Evolutionary conservation across 768 basidiomycete genomes (phyloP).

Genomic region (Rhodotorula kratochvilovae): DNA sequence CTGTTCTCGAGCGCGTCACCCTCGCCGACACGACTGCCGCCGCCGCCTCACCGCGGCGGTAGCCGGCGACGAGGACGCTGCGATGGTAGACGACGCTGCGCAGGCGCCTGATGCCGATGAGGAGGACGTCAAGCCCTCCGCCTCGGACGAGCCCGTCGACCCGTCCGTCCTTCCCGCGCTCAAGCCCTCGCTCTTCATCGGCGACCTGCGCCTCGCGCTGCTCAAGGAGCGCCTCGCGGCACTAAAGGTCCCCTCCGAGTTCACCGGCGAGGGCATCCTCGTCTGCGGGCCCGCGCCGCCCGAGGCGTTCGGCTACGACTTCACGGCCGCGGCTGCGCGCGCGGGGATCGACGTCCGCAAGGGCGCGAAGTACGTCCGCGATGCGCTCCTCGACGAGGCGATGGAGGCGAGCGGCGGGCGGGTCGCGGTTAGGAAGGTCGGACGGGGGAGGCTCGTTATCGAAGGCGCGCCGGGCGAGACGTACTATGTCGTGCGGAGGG

Average conservation of each 20-base stretch:
- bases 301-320: constrained; percentile 53
- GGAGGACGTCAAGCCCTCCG: not conserved
- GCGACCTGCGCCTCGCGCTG: constrained; percentile 85
- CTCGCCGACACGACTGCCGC: constrained; percentile 40
- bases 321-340: constrained; percentile 50
- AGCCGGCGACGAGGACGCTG: not conserved
- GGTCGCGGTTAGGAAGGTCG: constrained; percentile 84
- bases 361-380: constrained; percentile 37
- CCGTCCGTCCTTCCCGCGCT: constrained; percentile 55
- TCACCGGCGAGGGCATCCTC: constrained; percentile 94
- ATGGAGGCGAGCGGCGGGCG: constrained; percentile 43
- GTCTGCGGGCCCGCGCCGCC: constrained; percentile 58
- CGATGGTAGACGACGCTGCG: not conserved
- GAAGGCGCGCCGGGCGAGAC: constrained; percentile 84
- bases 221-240: constrained; percentile 74
- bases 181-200: constrained; percentile 91
- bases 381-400: constrained; percentile 36
- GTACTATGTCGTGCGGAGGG: constrained; percentile 80
- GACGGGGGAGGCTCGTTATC: constrained; percentile 75
- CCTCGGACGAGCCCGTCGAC: constrained; percentile 13
- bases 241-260: constrained; percentile 78
- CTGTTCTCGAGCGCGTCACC: constrained; percentile 66
- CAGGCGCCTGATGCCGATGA: not conserved
- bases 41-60: not conserved
- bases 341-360: constrained; percentile 54